Evolutionary conservation across 2,329 filamentous ascomycete genomes (phyloP).

Genomic region (Stagonosporopsis rhizophila): DNA sequence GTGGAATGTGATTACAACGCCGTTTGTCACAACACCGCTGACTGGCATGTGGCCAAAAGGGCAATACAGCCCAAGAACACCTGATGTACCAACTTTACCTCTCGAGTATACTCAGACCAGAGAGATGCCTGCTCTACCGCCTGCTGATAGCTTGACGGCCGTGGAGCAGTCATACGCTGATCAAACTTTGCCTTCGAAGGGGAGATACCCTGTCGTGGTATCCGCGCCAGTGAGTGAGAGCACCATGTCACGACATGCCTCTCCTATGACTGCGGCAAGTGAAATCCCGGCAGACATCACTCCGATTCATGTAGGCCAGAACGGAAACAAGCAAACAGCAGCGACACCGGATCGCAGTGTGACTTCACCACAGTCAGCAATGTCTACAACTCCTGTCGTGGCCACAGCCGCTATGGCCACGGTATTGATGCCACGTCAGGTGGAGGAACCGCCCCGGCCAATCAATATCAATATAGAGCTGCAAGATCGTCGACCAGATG

Average conservation of each 20-base stretch:
- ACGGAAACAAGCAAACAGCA: conserved; percentile 21
- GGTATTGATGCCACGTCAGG: conserved; percentile 42
- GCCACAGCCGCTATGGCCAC: conserved; percentile 43
- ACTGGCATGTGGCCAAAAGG: conserved; percentile 46
- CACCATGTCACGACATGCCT: background rate
- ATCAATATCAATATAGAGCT: conserved; percentile 45
- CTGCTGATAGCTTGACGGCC: conserved; percentile 36
- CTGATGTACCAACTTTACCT: conserved; percentile 45
- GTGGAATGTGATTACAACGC: conserved; percentile 80
- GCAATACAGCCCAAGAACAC: conserved; percentile 32
- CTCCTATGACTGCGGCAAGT: conserved; percentile 4
- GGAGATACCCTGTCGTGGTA: conserved; percentile 6
- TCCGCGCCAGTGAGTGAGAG: conserved; percentile 1
- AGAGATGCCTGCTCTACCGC: conserved; percentile 24
- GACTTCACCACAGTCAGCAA: conserved; percentile 37
- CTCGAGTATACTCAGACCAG: conserved; percentile 28
- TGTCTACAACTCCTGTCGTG: conserved; percentile 44
- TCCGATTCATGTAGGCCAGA: conserved; percentile 6
- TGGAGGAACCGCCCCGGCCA: conserved; percentile 31
- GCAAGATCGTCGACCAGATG: conserved; percentile 34
- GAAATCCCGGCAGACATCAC: conserved; percentile 2
- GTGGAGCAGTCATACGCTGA: conserved; percentile 27
- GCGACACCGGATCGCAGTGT: conserved; percentile 22
- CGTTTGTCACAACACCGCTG: conserved; percentile 60
- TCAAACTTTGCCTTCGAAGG: conserved; percentile 18